phyloP scores from a whole-genome alignment of 352 stramenopile genomes.

The Phytophthora pini region DNA sequence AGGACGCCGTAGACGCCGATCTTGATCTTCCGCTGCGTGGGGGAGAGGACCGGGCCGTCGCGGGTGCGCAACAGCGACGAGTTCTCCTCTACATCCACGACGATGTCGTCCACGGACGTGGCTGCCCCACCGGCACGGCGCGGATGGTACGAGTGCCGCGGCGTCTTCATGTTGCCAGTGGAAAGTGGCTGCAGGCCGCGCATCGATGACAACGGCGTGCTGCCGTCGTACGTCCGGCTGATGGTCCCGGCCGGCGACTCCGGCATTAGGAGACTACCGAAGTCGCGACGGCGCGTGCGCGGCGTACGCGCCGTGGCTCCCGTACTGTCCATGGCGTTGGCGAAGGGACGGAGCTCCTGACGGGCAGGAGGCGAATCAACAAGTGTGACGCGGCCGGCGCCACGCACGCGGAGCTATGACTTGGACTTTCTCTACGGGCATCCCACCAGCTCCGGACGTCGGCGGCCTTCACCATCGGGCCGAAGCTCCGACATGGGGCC shows the following conservation, averaged over 20 bases:
- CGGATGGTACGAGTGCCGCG: conserved; percentile 60
- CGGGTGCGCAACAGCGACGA: conserved; percentile 20
- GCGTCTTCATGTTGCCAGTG: conserved; percentile 48
- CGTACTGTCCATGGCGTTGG: conserved; percentile 74
- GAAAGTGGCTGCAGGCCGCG: conserved; percentile 11
- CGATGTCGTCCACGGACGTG: conserved; percentile 33
- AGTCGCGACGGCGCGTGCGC: conserved; percentile 44
- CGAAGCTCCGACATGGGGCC: not conserved
- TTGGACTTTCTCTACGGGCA: conserved; percentile 11
- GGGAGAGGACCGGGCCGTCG: conserved; percentile 24
- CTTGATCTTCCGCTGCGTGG: conserved; percentile 52
- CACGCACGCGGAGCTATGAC: conserved; percentile 18
- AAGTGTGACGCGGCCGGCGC: conserved; percentile 27
- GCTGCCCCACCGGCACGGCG: conserved; percentile 19
- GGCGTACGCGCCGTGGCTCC: conserved; percentile 80
- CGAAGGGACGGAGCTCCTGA: not conserved
- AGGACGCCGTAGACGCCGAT: conserved; percentile 90
- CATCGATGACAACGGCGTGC: conserved; percentile 25
- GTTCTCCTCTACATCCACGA: conserved; percentile 37
- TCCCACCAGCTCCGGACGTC: conserved; percentile 9
- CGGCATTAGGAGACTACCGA: conserved; percentile 15
- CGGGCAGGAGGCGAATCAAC: conserved; percentile 20
- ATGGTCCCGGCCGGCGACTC: conserved; percentile 35
- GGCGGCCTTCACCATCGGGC: too few relatives aligned
- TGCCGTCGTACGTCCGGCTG: conserved; percentile 47